Evolutionary conservation across 305 asterid species (phyloP).

Genomic region (Fraxinus sp.): DNA sequence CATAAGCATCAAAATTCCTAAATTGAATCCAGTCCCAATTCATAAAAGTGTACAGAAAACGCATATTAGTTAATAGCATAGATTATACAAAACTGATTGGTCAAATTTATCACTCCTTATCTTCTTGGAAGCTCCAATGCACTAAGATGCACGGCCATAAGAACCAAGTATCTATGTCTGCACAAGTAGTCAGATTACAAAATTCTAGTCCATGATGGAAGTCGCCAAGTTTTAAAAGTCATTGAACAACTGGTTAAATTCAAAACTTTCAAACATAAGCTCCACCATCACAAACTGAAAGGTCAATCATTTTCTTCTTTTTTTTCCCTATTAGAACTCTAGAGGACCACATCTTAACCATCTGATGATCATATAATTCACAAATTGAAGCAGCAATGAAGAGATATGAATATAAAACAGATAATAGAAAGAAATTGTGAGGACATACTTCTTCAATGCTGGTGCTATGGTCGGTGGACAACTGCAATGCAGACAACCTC

Average conservation of each 20-base stretch:
- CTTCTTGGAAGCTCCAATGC: background rate
- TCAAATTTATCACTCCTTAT: background rate
- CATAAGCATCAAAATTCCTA: background rate
- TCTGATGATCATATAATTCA: background rate
- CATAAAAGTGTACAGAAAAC: background rate
- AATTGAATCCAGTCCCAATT: background rate
- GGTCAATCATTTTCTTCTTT: background rate
- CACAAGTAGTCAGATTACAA: background rate
- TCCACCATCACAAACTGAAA: conserved; percentile 13
- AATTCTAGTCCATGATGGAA: background rate
- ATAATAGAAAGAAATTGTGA: conserved; percentile 8
- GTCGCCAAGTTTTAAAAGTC: background rate
- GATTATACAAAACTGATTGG: background rate
- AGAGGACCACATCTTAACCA: conserved; percentile 16
- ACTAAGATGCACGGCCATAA: background rate
- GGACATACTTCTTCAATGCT: conserved; percentile 85
- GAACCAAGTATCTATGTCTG: background rate
- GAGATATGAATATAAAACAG: background rate
- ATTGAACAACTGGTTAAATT: background rate
- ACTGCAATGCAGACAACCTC: conserved; percentile 74
- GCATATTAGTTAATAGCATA: background rate
- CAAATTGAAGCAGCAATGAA: background rate
- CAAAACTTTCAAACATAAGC: background rate
- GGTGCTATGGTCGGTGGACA: conserved; percentile 98
- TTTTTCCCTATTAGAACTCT: conserved; percentile 4